Conservation (phyloP, 179 eudicot genomes). For the Spinacia oleracea region DNA sequence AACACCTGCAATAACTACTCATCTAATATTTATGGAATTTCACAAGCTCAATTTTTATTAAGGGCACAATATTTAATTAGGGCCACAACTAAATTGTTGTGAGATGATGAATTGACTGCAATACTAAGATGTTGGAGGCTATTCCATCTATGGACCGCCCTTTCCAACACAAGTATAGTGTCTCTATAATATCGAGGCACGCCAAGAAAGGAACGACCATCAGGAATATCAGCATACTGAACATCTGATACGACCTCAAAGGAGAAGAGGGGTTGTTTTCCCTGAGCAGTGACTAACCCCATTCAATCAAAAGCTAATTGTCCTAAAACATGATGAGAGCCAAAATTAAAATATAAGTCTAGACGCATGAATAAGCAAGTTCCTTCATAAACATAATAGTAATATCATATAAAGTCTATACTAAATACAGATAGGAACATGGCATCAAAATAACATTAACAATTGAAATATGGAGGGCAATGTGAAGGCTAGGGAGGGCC, state of each 20-base stretch:
- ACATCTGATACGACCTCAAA: conserved; percentile 95
- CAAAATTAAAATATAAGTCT: conserved; percentile 4
- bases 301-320: conserved; percentile 29
- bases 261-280: conserved; percentile 78
- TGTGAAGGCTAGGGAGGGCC: not conserved
- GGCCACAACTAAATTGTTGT: no score
- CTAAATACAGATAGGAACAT: not conserved
- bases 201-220: conserved; percentile 84
- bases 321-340: conserved; percentile 12
- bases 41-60: not conserved
- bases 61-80: not conserved
- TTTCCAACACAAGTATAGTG: conserved; percentile 73
- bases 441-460: not conserved
- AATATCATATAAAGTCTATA: not conserved
- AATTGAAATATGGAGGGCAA: not conserved
- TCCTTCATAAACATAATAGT: not conserved
- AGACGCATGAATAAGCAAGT: not conserved
- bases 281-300: conserved; percentile 46
- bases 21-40: not conserved
- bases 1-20: not conserved
- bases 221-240: conserved; percentile 94
- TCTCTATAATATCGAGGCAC: conserved; percentile 87
- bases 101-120: conserved; percentile 60
- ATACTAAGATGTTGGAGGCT: conserved; percentile 52
- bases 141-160: conserved; percentile 85